These are phyloP conservation scores for Didymellaceae sp. DNA, from an alignment of 2,329 filamentous ascomycete species.

Conservation along the genomic window DNA sequence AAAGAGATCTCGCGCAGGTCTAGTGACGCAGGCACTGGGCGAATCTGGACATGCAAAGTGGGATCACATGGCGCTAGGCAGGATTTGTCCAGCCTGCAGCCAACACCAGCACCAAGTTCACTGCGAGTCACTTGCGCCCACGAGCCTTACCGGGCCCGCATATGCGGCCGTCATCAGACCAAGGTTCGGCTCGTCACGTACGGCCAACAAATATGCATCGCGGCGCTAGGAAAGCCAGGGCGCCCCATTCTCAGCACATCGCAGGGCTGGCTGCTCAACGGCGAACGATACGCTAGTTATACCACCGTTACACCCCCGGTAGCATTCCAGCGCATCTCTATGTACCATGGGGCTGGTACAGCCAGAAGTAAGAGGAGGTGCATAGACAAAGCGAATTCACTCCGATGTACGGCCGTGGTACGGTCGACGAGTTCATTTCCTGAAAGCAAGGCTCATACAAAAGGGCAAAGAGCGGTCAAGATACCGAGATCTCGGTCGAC, in stretches of 20 bases:
- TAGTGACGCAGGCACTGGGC: slow-evolving; percentile 19
- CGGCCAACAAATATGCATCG: slow-evolving; percentile 3
- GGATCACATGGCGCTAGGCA: slow-evolving; percentile 8
- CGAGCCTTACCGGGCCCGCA: slow-evolving; percentile 11
- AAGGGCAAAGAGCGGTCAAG: slow-evolving; percentile 13
- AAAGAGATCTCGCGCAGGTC: slow-evolving; percentile 12
- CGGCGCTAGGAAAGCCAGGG: slow-evolving; percentile 4
- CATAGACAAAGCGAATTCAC: slow-evolving; percentile 9
- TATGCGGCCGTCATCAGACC: slow-evolving; percentile 13
- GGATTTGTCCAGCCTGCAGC: slow-evolving; percentile 7
- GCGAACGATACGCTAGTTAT: slow-evolving; percentile 14
- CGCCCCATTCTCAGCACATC: slow-evolving; percentile 9
- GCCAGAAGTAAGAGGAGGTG: slow-evolving; percentile 12
- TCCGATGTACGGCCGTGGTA: slow-evolving; percentile 10
- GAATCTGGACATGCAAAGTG: slow-evolving; percentile 7
- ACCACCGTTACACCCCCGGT: slow-evolving; percentile 19
- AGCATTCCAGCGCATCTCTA: slow-evolving; percentile 16
- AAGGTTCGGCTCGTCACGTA: slow-evolving; percentile 12
- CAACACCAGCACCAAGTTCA: slow-evolving; percentile 5
- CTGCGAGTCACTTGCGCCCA: slow-evolving; percentile 12
- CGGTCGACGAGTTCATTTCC: slow-evolving; percentile 1
- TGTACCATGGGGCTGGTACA: slow-evolving; percentile 15
- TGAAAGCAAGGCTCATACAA: slow-evolving; percentile 3
- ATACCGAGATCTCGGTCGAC: slow-evolving; percentile 6
- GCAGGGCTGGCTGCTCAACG: slow-evolving; percentile 14